A percentile compares a stretch with the other conserved stretches of the same genome.
Evolutionary conservation across 2,329 filamentous ascomycete genomes (phyloP).

Genomic region (Fusarium nisikadoi): DNA sequence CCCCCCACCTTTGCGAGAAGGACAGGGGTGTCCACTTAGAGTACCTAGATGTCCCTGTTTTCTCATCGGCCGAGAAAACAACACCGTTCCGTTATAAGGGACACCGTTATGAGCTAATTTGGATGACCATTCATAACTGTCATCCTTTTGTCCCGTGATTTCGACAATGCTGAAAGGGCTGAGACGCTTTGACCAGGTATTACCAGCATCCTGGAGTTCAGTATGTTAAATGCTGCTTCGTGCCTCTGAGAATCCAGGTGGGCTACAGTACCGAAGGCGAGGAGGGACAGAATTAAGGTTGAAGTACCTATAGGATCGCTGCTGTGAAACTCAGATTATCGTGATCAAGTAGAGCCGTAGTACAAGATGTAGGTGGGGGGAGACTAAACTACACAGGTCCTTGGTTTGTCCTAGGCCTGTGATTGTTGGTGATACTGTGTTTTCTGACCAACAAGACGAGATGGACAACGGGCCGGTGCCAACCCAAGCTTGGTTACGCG

Average conservation of each 20-base stretch:
- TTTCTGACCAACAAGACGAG: background rate
- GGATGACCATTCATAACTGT: constrained; percentile 27
- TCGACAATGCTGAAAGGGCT: constrained; percentile 32
- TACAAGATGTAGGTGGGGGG: background rate
- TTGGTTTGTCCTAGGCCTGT: background rate
- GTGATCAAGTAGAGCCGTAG: background rate
- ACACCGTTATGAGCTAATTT: constrained; percentile 36
- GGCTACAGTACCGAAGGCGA: background rate
- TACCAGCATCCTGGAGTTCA: constrained; percentile 1
- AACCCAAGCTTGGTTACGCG: background rate
- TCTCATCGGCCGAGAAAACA: constrained; percentile 46
- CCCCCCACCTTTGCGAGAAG: constrained; percentile 1
- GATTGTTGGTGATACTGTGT: background rate
- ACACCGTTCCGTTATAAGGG: constrained; percentile 38
- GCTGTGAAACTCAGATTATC: background rate
- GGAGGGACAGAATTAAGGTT: background rate
- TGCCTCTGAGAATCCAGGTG: background rate
- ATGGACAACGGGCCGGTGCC: background rate
- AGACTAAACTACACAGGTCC: background rate
- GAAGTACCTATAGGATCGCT: background rate
- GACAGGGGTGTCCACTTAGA: constrained; percentile 18
- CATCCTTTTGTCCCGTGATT: constrained; percentile 36
- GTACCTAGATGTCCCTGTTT: constrained; percentile 33
- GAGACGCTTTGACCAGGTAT: constrained; percentile 29
- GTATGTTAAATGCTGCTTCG: constrained; percentile 16